These are phyloP conservation scores for Coriolopsis trogii DNA, from an alignment of 1,284 basidiomycete genomes.

Conservation along the genomic window DNA sequence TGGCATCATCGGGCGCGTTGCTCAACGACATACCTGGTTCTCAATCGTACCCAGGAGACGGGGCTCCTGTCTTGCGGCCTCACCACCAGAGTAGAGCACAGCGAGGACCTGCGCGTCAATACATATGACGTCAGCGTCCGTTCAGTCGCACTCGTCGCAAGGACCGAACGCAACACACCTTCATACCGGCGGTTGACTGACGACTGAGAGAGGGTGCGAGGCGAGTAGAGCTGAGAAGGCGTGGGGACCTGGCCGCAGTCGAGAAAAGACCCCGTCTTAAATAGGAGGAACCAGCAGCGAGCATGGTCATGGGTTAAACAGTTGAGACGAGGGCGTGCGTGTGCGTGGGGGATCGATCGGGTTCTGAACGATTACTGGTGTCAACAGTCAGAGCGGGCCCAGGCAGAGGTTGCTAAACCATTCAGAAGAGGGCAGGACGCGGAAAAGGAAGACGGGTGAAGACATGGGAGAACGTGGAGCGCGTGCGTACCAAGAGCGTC, in stretches of 20 bases:
- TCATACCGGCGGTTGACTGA: constrained; percentile 24
- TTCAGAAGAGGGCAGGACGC: constrained; percentile 5
- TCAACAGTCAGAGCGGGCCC: constrained; percentile 14
- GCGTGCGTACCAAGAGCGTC: neutral
- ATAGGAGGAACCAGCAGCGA: constrained; percentile 19
- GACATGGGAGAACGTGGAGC: constrained; percentile 5
- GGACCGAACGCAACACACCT: constrained; percentile 17
- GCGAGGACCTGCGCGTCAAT: constrained; percentile 64
- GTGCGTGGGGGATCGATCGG: constrained; percentile 18
- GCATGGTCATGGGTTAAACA: constrained; percentile 23
- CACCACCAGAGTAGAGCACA: constrained; percentile 77
- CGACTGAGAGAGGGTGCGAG: constrained; percentile 13
- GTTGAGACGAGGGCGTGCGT: neutral
- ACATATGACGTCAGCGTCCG: constrained; percentile 11
- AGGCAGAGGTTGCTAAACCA: too few relatives aligned
- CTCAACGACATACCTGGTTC: constrained; percentile 61
- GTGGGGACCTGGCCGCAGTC: constrained; percentile 18
- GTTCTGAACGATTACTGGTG: constrained; percentile 6
- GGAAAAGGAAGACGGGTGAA: constrained; percentile 3
- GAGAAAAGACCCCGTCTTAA: constrained; percentile 21
- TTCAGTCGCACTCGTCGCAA: neutral
- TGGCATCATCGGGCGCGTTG: too few relatives aligned
- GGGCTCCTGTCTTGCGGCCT: constrained; percentile 79
- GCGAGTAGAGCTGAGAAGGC: constrained; percentile 21
- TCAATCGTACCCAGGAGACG: constrained; percentile 89